Conservation (phyloP, 2,329 filamentous ascomycete species). For the Fusarium sp. region DNA sequence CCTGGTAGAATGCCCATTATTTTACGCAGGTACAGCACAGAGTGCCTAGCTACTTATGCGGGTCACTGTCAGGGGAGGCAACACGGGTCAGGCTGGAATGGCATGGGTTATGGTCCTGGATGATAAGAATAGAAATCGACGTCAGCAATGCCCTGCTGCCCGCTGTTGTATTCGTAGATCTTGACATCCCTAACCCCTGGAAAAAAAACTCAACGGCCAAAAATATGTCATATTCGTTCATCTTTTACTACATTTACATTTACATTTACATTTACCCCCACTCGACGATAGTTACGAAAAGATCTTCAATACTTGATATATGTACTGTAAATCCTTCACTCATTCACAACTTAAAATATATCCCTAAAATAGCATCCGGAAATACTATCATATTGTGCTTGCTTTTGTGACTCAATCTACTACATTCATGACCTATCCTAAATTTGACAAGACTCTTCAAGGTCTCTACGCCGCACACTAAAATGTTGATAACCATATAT, state of each 20-base stretch:
- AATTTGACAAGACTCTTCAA: neutral
- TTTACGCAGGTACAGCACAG: conserved; percentile 29
- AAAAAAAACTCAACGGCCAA: conserved; percentile 16
- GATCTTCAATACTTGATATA: conserved; percentile 16
- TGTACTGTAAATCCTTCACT: neutral
- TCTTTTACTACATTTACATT: neutral
- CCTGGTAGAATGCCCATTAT: conserved; percentile 37
- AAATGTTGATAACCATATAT: conserved; percentile 30
- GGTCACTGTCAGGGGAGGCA: conserved; percentile 25
- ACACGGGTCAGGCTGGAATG: conserved; percentile 12
- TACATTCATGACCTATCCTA: neutral
- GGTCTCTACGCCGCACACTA: conserved; percentile 14
- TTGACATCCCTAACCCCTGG: conserved; percentile 26
- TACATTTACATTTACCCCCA: conserved; percentile 24
- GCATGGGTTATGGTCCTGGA: conserved; percentile 2
- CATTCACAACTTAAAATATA: neutral
- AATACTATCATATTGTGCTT: neutral
- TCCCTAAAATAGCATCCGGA: neutral
- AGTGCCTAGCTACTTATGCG: conserved; percentile 13
- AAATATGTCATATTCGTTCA: conserved; percentile 28
- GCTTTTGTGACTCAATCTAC: conserved; percentile 4
- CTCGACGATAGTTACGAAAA: neutral
- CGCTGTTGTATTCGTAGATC: conserved; percentile 28
- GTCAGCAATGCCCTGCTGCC: conserved; percentile 30
- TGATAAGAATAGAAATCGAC: conserved; percentile 42